Percentiles rank a stretch among this genome's conserved stretches.
These are phyloP conservation scores for Lodderomyces metapsilosis DNA, from an alignment of 1,139 yeast species.

Conservation along the genomic window DNA sequence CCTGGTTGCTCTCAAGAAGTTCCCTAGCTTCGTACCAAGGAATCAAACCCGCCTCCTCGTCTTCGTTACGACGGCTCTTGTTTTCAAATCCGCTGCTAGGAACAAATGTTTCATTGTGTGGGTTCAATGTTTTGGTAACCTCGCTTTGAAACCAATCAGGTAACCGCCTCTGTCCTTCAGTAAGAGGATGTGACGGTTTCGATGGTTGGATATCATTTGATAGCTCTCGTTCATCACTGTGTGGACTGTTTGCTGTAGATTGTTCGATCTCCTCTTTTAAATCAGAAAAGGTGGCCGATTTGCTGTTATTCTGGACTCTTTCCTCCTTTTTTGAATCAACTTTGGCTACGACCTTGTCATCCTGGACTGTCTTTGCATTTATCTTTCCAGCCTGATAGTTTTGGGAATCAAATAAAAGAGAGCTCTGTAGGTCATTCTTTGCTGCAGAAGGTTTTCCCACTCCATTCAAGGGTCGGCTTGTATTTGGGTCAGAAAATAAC, in stretches of 20 bases:
- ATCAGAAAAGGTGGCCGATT: too few species aligned
- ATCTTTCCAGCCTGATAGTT: constrained; percentile 2
- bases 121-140: constrained; percentile 15
- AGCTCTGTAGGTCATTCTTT: constrained; percentile 3
- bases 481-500: constrained; percentile 1
- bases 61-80: constrained; percentile 27
- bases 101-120: constrained; percentile 15
- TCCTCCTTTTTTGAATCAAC: too few species aligned
- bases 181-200: too few species aligned
- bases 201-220: too few species aligned
- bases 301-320: too few species aligned
- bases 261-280: not conserved
- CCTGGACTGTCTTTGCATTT: not conserved
- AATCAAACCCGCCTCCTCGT: constrained; percentile 49
- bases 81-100: constrained; percentile 3
- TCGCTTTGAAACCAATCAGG: constrained; percentile 36
- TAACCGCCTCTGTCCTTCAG: constrained; percentile 12
- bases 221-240: constrained; percentile 4
- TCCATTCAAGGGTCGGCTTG: too few species aligned
- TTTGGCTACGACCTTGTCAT: too few species aligned
- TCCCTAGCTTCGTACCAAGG: constrained; percentile 47
- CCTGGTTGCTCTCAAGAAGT: constrained; percentile 10
- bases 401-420: constrained; percentile 1
- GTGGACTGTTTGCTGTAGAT: not conserved
- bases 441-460: too few species aligned